Evolutionary conservation across 257 asterid genomes (phyloP), one percentile per base, ranked within the genome.

Genomic region (Scutellaria galericulata): DNA sequence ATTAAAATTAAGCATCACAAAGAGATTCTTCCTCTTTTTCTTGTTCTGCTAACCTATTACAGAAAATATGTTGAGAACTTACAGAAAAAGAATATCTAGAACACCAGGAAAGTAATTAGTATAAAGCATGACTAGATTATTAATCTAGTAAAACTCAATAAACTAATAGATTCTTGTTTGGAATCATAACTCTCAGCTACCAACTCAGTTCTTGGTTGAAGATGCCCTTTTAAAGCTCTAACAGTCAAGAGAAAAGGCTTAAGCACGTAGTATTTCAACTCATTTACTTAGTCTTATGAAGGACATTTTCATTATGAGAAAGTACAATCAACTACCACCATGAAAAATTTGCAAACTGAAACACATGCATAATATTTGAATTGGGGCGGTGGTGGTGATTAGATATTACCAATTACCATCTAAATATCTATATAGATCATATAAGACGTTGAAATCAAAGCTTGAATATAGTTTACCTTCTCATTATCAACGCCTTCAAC

Each of bases 401-500:
- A 27, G 35, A 27, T 27, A 27, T 31, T 2, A 31, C 37, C 37
- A 31, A 31, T 31, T 31, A 31, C 37, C 37, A 31, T 31, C 9
- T 45, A 7, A 45, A 7, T 12, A 45, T 11, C 11, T 3, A 47
- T 47, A 47, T 2, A 11, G 27, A 47, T 11, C n/a, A 11, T 47
- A 14, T 7, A 42, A 64, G 37, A 31, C 45, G 9, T 40, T 12
- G 22, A 15, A 37, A 52, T 7, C 41, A 55, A 15, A 59, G 22
- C 45, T 55, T 56, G 20, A 27, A 48, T 15, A 20, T 37, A 1
- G 13, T 57, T 76, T 86, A 88, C 96, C 97, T 89, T 89, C 80
- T 67, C 80, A 72, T 86, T 89, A 60, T 92, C 97, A 24, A 92
- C 87, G 56, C 96, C 97, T 66, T 92, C 89, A 68, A 92, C 92